Base-by-base conservation (phyloP, 164 flowering plant species). In the Vitis cinerea region DNA sequence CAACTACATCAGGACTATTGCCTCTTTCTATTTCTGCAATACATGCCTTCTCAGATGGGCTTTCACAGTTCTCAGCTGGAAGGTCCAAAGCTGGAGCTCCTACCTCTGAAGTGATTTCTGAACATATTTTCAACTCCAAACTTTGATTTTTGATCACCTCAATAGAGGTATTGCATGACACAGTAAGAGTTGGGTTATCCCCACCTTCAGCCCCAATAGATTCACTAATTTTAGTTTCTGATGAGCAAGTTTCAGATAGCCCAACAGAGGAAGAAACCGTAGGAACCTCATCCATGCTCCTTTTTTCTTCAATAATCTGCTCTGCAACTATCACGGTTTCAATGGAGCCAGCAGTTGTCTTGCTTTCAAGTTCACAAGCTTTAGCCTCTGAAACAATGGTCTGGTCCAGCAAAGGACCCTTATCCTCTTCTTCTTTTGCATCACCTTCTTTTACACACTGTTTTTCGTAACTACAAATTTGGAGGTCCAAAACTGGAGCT, bases 401-500 rank as follows among this genome's bases (percentile, higher is more conserved):
- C 58, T 57, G 13, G 5, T 16, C 50, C 19, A 64, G 47, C 30
- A 50, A 9, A 10, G 11, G 31, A 27, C 2, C 30, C 8, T 50
- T 47, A 29, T 17, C 71, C 47, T 23, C 64, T 11, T 17, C 9
- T 57, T 16, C 50, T 58, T 50, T 64, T 61, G 48, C 14, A 58
- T 23, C 69, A 67, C 50, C 58, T 60, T 44, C 49, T 9, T 65
- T 61, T 63, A 27, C 66, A 37, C 7, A 37, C 44, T 37, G 44
- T 37, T 37, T 37, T 37, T 37, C 44, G 7, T 37, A 37, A 37
- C 44, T 6, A 37, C 44, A 37, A 48, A 64, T 59, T 72, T 67
- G 54, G 16, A 70, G 60, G 49, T 50, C 37, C 14, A 66, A 17
- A 58, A 54, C 53, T 60, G 66, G 66, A 68, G 75, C 59, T 52